Base-by-base conservation (phyloP, 768 basidiomycete genomes). In the Phylloporus rhodoxanthus region DNA sequence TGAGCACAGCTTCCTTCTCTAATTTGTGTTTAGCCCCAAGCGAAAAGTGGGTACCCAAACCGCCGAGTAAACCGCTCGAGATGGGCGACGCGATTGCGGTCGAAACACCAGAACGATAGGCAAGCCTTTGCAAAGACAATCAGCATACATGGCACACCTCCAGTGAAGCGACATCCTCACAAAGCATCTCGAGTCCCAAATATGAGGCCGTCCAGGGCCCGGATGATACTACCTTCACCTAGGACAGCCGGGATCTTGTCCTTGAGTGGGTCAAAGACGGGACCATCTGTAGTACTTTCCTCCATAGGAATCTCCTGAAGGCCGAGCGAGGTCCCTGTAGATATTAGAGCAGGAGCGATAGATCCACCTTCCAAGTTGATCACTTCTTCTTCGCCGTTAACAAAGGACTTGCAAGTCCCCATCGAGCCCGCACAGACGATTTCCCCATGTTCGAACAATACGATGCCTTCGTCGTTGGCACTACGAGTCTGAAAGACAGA, bases 31-130 rank as follows among this genome's bases (percentile, higher is more conserved):
- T 63, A 0, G 83, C 80, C 1, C 79, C 79, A 1, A 79, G 74
- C 17, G 75, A 76, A 64, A 89, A 83, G 10, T 77, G 73, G 5
- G 78, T 75, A 14, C 82, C 78, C 32, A 90, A 61, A 0, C 91
- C 91, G 0, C 71, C 65, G 29, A 88, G 61, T 56, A 88, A 78
- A 7, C 84, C 78, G 7, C 43, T 17, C 3, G 78, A 73, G 6
- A 67, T 60, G 0, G 90, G 91, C 0, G 82, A 76, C 0, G 77
- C 73, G 13, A 92, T 72, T 1, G 77, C 85, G 1, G 74, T 76
- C 2, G 87, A 88, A 3, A 93, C 84, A 4, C 91, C 90, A 7
- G 75, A 67, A 17, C 80, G 79, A 59, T 89, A 87, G 0, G 90
- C 87, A 34, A 87, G 60, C 28, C 88, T 91, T 56, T 30, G 25